phyloP scores from a whole-genome alignment of 2,329 filamentous ascomycete species.

The Fusarium chlamydosporum region DNA sequence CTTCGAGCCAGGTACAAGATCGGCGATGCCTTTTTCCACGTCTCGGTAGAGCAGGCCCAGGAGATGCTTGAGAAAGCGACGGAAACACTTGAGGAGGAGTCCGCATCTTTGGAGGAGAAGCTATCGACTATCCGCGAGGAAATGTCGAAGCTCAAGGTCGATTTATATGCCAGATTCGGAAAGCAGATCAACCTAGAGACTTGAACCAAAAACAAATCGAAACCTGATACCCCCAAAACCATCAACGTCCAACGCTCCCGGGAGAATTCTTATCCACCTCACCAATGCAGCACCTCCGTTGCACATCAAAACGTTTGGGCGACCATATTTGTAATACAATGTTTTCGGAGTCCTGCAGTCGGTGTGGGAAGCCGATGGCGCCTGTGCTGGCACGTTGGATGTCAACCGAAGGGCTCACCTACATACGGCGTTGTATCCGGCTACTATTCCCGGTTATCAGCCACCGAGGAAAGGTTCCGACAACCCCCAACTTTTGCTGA shows the following conservation, averaged over 20 bases:
- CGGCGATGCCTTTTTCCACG: constrained; percentile 92
- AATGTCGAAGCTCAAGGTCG: constrained; percentile 90
- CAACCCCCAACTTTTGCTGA: constrained; percentile 27
- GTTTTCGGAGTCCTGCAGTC: constrained; percentile 32
- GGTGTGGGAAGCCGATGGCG: constrained; percentile 30
- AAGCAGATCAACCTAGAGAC: constrained; percentile 97
- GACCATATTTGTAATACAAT: constrained; percentile 41
- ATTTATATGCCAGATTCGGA: constrained; percentile 94
- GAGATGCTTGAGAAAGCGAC: constrained; percentile 82
- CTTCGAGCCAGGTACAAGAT: constrained; percentile 83
- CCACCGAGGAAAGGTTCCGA: constrained; percentile 18
- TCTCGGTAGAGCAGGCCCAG: constrained; percentile 87
- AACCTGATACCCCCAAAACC: constrained; percentile 37
- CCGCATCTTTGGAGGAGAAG: constrained; percentile 81
- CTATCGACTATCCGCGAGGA: constrained; percentile 82
- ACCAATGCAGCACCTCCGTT: constrained; percentile 31
- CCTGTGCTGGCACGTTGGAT: constrained; percentile 26
- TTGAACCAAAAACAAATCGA: constrained; percentile 59
- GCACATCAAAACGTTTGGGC: constrained; percentile 27
- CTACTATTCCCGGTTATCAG: constrained; percentile 32
- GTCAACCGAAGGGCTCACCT: constrained; percentile 20
- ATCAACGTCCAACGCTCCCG: constrained; percentile 23
- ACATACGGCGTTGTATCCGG: constrained; percentile 19
- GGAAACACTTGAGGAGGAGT: constrained; percentile 81
- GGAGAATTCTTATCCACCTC: constrained; percentile 44